Evolutionary conservation across 345 rosid genomes (phyloP), one percentile per base, ranked within the genome.

Genomic region (Citrus cavaleriei): DNA sequence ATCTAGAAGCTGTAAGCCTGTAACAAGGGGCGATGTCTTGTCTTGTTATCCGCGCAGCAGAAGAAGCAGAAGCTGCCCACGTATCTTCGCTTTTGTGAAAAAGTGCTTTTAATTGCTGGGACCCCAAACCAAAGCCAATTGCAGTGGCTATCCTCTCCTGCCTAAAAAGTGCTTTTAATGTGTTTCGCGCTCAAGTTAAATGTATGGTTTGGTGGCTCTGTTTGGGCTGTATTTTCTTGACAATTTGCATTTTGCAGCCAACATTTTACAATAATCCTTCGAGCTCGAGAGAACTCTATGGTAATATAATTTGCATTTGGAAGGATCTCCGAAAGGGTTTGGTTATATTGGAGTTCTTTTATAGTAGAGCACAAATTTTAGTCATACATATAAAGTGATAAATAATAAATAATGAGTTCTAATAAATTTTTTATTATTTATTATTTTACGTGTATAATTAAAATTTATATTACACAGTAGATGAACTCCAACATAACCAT

Each of bases 381-480:
- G 0, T 0, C 4, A 30, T 0, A 32, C 0, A 32, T 4, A 4
- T 32, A 32, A 32, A 32, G 0, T 4, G 0, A 4, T 32, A 32
- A 32, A 32, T 32, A 32, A 32, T 32, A 32, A 32, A 32, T 32
- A 32, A 32, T 32, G 0, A 4, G 0, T 32, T 32, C 0, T 32
- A 32, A 32, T 32, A 32, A 32, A 0, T 32, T 32, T 32, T 4
- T 32, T 32, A 32, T 32, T 32, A 32, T 4, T 32, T 32, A 4
- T 32, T 4, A 32, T 0, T 32, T 32, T 32, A 4, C 0, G 4
- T 32, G 0, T 32, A 32, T 32, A 0, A 32, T 0, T 32, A 0
- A 32, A 32, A 32, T 32, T 32, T 4, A 0, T 32, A 0, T 0
- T 4, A 0, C 0, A 32, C 0, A 4, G 0, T 32, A 32, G 0